A percentile compares a stretch with the other conserved stretches of the same genome.
Conservation (phyloP, 2,329 filamentous ascomycete species). For the Microsporum ferrugineum region DNA sequence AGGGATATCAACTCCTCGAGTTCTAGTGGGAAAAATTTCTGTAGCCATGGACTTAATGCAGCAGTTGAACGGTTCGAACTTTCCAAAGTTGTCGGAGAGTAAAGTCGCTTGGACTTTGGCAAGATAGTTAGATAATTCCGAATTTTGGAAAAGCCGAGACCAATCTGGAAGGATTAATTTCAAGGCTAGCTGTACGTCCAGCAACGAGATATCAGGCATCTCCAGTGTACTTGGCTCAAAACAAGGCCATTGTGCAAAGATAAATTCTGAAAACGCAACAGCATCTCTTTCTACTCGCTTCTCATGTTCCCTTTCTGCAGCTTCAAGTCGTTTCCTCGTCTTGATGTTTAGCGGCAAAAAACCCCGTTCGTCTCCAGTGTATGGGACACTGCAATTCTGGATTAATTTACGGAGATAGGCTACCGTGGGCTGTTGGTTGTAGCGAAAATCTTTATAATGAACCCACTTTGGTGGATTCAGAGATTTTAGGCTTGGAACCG, state of each 20-base stretch:
- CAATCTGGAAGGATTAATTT: conserved; percentile 36
- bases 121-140: conserved; percentile 37
- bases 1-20: background rate
- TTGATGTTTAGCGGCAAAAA: background rate
- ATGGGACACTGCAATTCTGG: conserved; percentile 6
- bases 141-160: conserved; percentile 40
- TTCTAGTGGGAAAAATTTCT: background rate
- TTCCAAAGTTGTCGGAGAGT: conserved; percentile 15
- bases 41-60: background rate
- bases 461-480: conserved; percentile 7
- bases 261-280: conserved; percentile 11
- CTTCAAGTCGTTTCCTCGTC: conserved; percentile 7
- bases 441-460: conserved; percentile 8
- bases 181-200: conserved; percentile 24
- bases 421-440: conserved; percentile 8
- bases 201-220: background rate
- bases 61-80: background rate
- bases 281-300: conserved; percentile 7
- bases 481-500: conserved; percentile 10
- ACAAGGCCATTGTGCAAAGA: conserved; percentile 13
- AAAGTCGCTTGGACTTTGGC: conserved; percentile 35
- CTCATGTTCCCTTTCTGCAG: conserved; percentile 6
- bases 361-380: conserved; percentile 6
- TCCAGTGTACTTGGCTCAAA: conserved; percentile 6
- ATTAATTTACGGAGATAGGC: conserved; percentile 7